These are phyloP conservation scores for Phlebopus sp. DNA, from an alignment of 1,284 basidiomycete genomes.

Conservation along the genomic window DNA sequence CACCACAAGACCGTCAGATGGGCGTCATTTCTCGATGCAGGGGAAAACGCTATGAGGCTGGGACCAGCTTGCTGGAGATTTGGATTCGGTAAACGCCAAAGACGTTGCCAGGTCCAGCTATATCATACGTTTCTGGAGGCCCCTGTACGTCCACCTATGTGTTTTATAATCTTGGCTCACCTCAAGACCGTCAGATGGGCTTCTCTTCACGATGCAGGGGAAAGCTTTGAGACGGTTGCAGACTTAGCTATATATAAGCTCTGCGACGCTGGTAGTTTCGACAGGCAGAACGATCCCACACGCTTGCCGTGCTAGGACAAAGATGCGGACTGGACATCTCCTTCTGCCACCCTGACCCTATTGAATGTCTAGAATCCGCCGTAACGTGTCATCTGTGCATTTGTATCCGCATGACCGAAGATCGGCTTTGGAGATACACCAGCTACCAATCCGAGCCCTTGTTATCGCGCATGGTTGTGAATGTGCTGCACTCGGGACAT, in stretches of 20 bases:
- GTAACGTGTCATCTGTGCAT: constrained; percentile 4
- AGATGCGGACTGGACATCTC: constrained; percentile 2
- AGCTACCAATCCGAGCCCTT: constrained; percentile 4
- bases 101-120: not conserved
- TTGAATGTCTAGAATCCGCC: not conserved
- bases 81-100: not conserved
- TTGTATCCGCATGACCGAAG: not conserved
- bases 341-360: constrained; percentile 1
- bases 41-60: not conserved
- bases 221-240: not conserved
- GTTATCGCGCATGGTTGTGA: not conserved
- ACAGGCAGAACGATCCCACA: constrained; percentile 7
- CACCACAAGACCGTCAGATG: not conserved
- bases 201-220: not conserved
- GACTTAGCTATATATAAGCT: not conserved
- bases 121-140: constrained; percentile 5
- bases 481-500: not conserved
- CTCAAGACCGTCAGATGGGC: not conserved
- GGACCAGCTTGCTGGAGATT: constrained; percentile 1
- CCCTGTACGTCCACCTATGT: not conserved
- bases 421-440: constrained; percentile 1
- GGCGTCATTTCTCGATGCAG: not conserved
- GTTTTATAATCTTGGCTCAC: not conserved
- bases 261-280: not conserved
- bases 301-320: constrained; percentile 1